A percentile compares a stretch with the other conserved stretches of the same genome.
Conservation (phyloP, 2,329 filamentous ascomycete species). For the Paramyrothecium roridum region DNA sequence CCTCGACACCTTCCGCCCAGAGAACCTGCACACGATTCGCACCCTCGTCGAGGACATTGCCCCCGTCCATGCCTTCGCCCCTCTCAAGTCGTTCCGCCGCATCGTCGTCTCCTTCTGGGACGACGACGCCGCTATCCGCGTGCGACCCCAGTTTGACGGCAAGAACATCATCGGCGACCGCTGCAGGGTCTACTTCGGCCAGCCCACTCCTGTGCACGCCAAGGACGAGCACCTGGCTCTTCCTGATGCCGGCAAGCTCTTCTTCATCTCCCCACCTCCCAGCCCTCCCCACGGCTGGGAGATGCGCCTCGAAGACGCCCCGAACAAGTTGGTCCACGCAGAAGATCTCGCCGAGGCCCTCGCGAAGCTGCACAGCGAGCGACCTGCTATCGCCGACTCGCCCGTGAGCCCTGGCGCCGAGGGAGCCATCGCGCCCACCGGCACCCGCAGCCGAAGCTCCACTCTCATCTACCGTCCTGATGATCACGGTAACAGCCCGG, state of each 20-base stretch:
- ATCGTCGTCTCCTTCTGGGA: conserved; percentile 78
- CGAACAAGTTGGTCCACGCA: conserved; percentile 67
- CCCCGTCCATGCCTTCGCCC: conserved; percentile 73
- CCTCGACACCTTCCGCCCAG: conserved; percentile 68
- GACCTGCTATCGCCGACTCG: conserved; percentile 20
- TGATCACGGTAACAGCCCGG: conserved; percentile 50
- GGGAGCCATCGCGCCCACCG: conserved; percentile 19
- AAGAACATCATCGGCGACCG: conserved; percentile 69
- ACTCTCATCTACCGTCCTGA: conserved; percentile 64
- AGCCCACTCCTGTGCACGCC: conserved; percentile 53
- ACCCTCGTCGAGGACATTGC: conserved; percentile 68
- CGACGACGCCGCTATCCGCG: conserved; percentile 64
- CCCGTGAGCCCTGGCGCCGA: conserved; percentile 21
- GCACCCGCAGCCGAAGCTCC: conserved; percentile 55
- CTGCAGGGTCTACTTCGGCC: conserved; percentile 67
- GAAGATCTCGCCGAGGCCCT: conserved; percentile 67
- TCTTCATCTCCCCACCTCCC: conserved; percentile 70
- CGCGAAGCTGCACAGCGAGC: conserved; percentile 53
- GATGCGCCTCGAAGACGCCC: conserved; percentile 64
- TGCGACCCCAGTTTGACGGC: conserved; percentile 71
- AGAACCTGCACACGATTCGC: conserved; percentile 72
- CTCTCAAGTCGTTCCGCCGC: conserved; percentile 77
- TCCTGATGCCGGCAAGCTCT: conserved; percentile 67
- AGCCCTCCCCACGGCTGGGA: conserved; percentile 68
- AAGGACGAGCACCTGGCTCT: conserved; percentile 60